These are phyloP conservation scores for Typha latifolia DNA, from an alignment of 176 grass and related monocot species.

Conservation along the genomic window DNA sequence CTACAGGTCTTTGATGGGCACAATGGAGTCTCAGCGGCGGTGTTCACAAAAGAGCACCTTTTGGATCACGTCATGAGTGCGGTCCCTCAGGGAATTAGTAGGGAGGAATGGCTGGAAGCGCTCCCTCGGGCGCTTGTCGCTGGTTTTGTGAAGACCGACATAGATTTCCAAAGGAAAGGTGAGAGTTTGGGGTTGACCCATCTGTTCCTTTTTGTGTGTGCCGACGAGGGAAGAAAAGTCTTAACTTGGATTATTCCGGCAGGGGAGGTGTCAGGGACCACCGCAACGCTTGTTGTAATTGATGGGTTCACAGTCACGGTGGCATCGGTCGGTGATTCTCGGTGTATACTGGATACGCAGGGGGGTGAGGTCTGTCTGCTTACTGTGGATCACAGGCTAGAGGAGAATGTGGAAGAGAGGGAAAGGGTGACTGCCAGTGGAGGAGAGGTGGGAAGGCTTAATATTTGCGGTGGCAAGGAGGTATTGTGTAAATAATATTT, in stretches of 20 bases:
- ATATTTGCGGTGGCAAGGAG: conserved; percentile 82
- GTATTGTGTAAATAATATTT: conserved; percentile 19
- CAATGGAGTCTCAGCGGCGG: conserved; percentile 82
- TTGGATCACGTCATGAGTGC: conserved; percentile 90
- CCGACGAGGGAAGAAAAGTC: neutral
- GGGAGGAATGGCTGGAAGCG: conserved; percentile 76
- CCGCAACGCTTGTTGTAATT: conserved; percentile 74
- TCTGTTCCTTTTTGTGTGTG: neutral
- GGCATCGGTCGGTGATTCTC: conserved; percentile 89
- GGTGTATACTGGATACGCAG: conserved; percentile 78
- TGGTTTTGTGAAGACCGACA: conserved; percentile 95
- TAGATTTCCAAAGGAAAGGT: conserved; percentile 93
- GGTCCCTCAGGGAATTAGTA: conserved; percentile 66
- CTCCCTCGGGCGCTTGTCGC: conserved; percentile 84
- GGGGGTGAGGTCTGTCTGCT: conserved; percentile 66
- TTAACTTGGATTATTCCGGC: conserved; percentile 14
- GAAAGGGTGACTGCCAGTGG: conserved; percentile 85
- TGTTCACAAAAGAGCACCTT: conserved; percentile 92
- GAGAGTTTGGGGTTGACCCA: neutral
- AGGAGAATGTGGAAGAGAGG: conserved; percentile 88
- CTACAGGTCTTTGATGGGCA: conserved; percentile 92
- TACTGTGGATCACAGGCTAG: conserved; percentile 81
- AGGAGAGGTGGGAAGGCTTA: conserved; percentile 87
- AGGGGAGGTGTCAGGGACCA: conserved; percentile 92
- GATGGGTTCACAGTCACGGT: conserved; percentile 81